phyloP scores from a whole-genome alignment of 176 grass and related monocot species.

The Coix lacrymajobi region DNA sequence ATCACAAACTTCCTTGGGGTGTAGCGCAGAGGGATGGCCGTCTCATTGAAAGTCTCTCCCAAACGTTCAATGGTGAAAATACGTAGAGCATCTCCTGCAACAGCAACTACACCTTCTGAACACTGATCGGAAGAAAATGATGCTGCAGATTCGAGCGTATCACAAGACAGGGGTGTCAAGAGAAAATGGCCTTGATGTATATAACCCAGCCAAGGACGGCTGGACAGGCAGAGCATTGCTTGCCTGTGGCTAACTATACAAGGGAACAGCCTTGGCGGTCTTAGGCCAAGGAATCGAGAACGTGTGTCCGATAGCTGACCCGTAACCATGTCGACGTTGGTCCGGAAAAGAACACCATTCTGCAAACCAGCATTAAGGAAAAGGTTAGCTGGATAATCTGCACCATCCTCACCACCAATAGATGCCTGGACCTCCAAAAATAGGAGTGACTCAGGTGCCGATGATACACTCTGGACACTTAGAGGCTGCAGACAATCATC shows the following conservation, averaged over 20 bases:
- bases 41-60: conserved; percentile 97
- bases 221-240: conserved; percentile 97
- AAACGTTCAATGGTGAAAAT: conserved; percentile 91
- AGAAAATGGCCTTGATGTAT: conserved; percentile 99
- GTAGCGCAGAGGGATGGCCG: conserved; percentile 79
- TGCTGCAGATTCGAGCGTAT: conserved; percentile 91
- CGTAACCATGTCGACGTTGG: conserved; percentile 98
- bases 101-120: conserved; percentile 94
- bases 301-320: conserved; percentile 91
- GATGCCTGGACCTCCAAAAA: conserved; percentile 91
- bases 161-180: conserved; percentile 86
- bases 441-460: conserved; percentile 83
- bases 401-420: conserved; percentile 84
- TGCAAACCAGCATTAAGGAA: conserved; percentile 98
- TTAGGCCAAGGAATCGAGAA: conserved; percentile 87
- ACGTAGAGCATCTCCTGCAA: conserved; percentile 84
- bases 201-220: conserved; percentile 91
- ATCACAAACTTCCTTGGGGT: conserved; percentile 96
- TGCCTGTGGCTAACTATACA: conserved; percentile 73
- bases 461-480: conserved; percentile 87
- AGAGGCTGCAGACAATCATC: conserved; percentile 88
- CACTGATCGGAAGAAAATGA: conserved; percentile 98
- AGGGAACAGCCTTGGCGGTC: conserved; percentile 88
- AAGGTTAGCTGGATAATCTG: conserved; percentile 90
- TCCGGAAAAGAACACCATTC: conserved; percentile 95